Conservation (phyloP, 176 grass and related monocot genomes). For the Avena eriantha region DNA sequence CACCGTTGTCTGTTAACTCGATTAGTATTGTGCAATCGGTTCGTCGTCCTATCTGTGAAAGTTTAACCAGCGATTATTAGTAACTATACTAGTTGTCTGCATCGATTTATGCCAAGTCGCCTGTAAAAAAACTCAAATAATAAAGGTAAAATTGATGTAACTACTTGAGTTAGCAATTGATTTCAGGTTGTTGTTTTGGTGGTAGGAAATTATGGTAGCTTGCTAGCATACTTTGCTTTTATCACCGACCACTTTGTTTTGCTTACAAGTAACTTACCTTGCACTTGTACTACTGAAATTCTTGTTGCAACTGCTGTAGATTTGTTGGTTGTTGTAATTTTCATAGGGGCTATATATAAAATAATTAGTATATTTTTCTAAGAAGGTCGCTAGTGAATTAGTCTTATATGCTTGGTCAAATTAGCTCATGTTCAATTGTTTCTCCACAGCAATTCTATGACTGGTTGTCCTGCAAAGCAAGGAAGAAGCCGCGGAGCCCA, state of each 20-base stretch:
- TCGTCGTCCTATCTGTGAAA: neutral
- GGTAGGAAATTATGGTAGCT: slow-evolving; percentile 40
- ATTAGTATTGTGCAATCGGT: neutral
- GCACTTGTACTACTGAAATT: slow-evolving; percentile 16
- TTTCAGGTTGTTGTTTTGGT: slow-evolving; percentile 1
- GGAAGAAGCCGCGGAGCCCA: slow-evolving; percentile 90
- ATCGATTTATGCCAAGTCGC: slow-evolving; percentile 24
- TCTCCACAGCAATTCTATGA: slow-evolving; percentile 92
- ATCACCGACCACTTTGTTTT: slow-evolving; percentile 45
- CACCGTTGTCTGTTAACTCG: slow-evolving; percentile 13
- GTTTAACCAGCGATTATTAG: slow-evolving; percentile 11
- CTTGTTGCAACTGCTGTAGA: slow-evolving; percentile 31
- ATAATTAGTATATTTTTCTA: neutral
- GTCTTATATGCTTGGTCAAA: neutral
- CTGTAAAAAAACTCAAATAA: neutral
- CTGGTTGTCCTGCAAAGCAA: slow-evolving; percentile 93
- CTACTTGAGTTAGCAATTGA: neutral
- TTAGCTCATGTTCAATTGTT: slow-evolving; percentile 32
- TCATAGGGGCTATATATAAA: neutral
- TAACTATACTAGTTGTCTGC: neutral
- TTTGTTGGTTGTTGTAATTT: slow-evolving; percentile 38
- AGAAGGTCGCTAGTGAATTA: neutral
- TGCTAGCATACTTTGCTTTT: slow-evolving; percentile 36
- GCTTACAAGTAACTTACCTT: slow-evolving; percentile 48
- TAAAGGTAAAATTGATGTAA: slow-evolving; percentile 24